phyloP scores from a whole-genome alignment of 805 yeast species.

The Naumovozyma dairenensis region DNA sequence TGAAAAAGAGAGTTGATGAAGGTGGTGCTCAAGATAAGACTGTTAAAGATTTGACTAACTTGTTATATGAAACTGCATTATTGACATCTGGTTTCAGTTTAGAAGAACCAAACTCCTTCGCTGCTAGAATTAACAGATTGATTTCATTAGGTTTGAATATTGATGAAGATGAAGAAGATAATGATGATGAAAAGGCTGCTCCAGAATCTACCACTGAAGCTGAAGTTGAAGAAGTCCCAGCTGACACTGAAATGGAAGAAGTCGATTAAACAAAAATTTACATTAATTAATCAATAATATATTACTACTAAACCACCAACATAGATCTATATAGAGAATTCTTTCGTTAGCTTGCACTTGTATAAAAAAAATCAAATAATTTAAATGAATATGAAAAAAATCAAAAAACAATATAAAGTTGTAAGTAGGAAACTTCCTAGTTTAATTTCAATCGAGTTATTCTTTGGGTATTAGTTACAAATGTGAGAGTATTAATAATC shows the following conservation, averaged over 20 bases:
- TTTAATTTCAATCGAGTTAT: too few relatives aligned
- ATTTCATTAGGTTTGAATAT: constrained; percentile 96
- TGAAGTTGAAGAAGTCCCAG: constrained; percentile 48
- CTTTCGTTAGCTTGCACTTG: not conserved
- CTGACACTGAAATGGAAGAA: constrained; percentile 97
- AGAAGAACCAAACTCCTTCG: constrained; percentile 97
- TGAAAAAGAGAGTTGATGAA: constrained; percentile 90
- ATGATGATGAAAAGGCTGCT: constrained; percentile 38
- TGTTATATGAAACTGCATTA: constrained; percentile 95
- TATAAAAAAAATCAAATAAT: constrained; percentile 1
- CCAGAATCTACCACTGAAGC: constrained; percentile 40
- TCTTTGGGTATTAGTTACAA: too few relatives aligned
- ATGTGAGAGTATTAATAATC: too few relatives aligned
- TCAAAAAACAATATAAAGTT: not conserved
- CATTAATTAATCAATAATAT: too few relatives aligned
- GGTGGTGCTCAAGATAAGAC: constrained; percentile 98
- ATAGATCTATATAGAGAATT: too few relatives aligned
- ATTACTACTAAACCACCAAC: too few relatives aligned
- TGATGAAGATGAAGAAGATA: constrained; percentile 74
- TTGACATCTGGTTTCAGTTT: constrained; percentile 97
- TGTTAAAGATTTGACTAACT: constrained; percentile 92
- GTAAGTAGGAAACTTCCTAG: not conserved
- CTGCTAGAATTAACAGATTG: constrained; percentile 95
- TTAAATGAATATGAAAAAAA: not conserved
- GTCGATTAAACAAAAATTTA: constrained; percentile 60